Evolutionary conservation across 768 basidiomycete genomes (phyloP).

Genomic region (Phanerochaete sordida): DNA sequence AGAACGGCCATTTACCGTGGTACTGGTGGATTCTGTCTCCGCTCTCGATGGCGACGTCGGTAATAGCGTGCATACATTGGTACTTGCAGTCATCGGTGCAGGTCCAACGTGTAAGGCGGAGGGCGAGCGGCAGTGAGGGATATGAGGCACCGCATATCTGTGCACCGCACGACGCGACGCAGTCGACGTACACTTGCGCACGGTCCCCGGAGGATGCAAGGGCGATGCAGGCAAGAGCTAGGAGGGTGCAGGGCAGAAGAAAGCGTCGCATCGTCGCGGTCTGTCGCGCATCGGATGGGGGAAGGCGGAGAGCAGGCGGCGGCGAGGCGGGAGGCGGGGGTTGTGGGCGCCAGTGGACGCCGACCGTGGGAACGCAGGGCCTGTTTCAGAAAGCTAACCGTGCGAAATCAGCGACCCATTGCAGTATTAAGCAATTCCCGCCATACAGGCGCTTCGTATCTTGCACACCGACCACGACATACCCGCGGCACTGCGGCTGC

Average conservation of each 20-base stretch:
- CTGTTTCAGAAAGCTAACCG: background rate
- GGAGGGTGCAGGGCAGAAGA: background rate
- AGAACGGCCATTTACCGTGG: slow-evolving; percentile 97
- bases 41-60: slow-evolving; percentile 44
- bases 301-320: background rate
- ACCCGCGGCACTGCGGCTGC: background rate
- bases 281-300: background rate
- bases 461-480: slow-evolving; percentile 12
- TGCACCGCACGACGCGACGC: slow-evolving; percentile 32
- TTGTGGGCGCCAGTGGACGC: background rate
- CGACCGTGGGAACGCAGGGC: background rate
- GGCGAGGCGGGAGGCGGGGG: background rate
- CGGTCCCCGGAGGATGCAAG: slow-evolving; percentile 36
- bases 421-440: slow-evolving; percentile 8
- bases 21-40: slow-evolving; percentile 65
- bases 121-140: slow-evolving; percentile 41
- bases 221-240: background rate
- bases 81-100: slow-evolving; percentile 90
- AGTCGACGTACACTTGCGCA: slow-evolving; percentile 30
- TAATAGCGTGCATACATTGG: slow-evolving; percentile 78
- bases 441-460: slow-evolving; percentile 7
- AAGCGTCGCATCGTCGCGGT: background rate
- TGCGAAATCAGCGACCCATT: slow-evolving; percentile 4
- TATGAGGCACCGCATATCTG: slow-evolving; percentile 21
- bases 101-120: slow-evolving; percentile 79